Evolutionary conservation across 2,329 filamentous ascomycete species (phyloP).

Genomic region (Claviceps fusiformis): DNA sequence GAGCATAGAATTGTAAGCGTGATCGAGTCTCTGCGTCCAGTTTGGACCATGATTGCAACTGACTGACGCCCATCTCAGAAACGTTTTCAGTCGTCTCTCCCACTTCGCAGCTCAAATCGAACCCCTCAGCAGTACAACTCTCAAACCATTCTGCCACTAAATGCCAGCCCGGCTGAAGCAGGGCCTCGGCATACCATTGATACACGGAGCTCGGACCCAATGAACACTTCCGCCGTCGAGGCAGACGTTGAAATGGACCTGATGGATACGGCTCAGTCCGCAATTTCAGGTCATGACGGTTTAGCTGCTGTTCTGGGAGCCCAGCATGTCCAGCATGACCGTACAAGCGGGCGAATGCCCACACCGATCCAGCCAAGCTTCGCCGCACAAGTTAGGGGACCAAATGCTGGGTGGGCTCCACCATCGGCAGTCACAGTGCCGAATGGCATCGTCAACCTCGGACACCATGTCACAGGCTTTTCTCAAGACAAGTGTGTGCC

Average conservation of each 20-base stretch:
- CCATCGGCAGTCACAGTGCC: conserved; percentile 20
- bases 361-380: conserved; percentile 48
- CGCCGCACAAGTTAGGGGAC: conserved; percentile 40
- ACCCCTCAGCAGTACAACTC: conserved; percentile 16
- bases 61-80: conserved; percentile 27
- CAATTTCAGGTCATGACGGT: conserved; percentile 10
- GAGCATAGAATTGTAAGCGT: conserved; percentile 36
- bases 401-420: conserved; percentile 28
- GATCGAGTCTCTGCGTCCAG: not conserved
- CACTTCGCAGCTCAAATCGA: conserved; percentile 32
- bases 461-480: conserved; percentile 27
- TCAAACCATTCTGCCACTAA: conserved; percentile 25
- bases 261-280: conserved; percentile 21
- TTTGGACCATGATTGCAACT: not conserved
- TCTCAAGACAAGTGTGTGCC: conserved; percentile 31
- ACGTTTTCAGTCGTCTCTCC: conserved; percentile 39
- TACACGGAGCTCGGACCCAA: conserved; percentile 18
- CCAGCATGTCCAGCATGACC: conserved; percentile 1
- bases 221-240: conserved; percentile 7
- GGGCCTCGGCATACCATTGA: conserved; percentile 17
- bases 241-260: conserved; percentile 36
- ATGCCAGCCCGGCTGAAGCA: conserved; percentile 26
- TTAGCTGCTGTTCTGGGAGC: conserved; percentile 1
- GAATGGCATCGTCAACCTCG: conserved; percentile 24
- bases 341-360: conserved; percentile 34